Evolutionary conservation across 306 rosid species (phyloP), one percentile per base, ranked within the genome.

Genomic region (Cicer chorassanicum): DNA sequence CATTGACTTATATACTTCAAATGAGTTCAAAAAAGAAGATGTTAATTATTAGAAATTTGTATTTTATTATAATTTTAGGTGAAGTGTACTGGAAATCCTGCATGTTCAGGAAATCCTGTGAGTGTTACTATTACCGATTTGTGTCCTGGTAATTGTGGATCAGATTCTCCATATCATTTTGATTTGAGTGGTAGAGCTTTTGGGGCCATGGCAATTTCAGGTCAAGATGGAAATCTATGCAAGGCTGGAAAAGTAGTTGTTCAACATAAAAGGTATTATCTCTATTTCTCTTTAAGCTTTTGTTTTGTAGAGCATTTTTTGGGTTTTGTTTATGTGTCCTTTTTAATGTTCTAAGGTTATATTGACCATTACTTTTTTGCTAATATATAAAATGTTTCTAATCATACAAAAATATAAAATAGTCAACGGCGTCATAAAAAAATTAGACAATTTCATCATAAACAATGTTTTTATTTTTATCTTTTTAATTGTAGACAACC

Each of bases 121-220:
- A 88, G 44, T 0, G 88, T 93, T 48, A 86, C 87, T 0, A 87
- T 91, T 73, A 93, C 92, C 0, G 98, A 93, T 79, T 81, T 80
- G 61, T 91, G 97, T 53, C 89, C 84, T 0, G 92, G 84, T 16
- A 16, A 16, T 4, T 91, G 96, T 36, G 84, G 79, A 6, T 70
- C 88, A 44, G 60, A 21, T 2, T 56, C 80, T 11, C 80, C 84
- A 4, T 80, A 75, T 82, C 89, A 87, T 54, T 91, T 93, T 63
- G 98, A 93, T 75, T 73, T 93, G 73, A 93, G 98, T 34, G 96
- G 97, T 14, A 78, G 55, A 49, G 90, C 98, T 16, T 91, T 91
- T 65, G 92, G 96, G 12, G 87, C 89, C 82, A 89, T 93, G 98
- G 98, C 98, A 8, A 14, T 6, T 40, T 66, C 90, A 10, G 89